Evolutionary conservation across 495 filamentous ascomycete species (phyloP).

Genomic region (Copromyces sp.): DNA sequence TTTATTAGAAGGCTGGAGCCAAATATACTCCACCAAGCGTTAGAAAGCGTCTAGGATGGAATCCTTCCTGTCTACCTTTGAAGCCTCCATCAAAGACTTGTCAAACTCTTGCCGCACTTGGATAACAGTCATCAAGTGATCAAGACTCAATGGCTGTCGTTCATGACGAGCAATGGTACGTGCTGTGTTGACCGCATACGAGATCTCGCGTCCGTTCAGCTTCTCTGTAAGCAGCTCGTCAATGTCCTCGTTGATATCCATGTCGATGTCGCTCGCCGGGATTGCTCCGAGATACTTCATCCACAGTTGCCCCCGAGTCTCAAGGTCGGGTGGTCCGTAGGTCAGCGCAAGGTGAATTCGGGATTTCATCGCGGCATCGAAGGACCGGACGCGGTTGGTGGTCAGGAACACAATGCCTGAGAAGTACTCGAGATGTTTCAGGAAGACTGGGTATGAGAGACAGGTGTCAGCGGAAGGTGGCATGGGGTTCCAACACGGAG

Average conservation of each 20-base stretch:
- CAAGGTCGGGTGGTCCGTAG: constrained; percentile 19
- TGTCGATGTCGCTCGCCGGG: neutral
- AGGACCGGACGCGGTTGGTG: constrained; percentile 41
- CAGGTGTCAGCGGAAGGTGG: neutral
- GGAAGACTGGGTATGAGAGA: constrained; percentile 18
- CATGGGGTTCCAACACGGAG: neutral
- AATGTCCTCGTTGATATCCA: constrained; percentile 1
- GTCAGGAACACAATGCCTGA: constrained; percentile 38
- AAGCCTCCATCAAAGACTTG: neutral
- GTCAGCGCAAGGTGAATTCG: constrained; percentile 33
- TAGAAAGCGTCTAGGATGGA: neutral
- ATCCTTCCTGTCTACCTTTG: neutral
- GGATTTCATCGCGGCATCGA: constrained; percentile 48
- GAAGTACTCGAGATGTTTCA: constrained; percentile 37
- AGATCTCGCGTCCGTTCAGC: constrained; percentile 28
- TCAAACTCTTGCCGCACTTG: neutral
- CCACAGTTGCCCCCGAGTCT: constrained; percentile 24
- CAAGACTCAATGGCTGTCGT: neutral
- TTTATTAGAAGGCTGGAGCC: neutral
- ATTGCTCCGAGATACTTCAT: constrained; percentile 11
- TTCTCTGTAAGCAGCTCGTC: constrained; percentile 1
- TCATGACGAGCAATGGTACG: constrained; percentile 24
- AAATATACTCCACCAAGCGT: neutral
- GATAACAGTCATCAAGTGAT: neutral
- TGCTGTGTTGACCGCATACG: constrained; percentile 27